Base-by-base conservation (phyloP, 2,329 filamentous ascomycete species). In the Colletotrichum filicis region DNA sequence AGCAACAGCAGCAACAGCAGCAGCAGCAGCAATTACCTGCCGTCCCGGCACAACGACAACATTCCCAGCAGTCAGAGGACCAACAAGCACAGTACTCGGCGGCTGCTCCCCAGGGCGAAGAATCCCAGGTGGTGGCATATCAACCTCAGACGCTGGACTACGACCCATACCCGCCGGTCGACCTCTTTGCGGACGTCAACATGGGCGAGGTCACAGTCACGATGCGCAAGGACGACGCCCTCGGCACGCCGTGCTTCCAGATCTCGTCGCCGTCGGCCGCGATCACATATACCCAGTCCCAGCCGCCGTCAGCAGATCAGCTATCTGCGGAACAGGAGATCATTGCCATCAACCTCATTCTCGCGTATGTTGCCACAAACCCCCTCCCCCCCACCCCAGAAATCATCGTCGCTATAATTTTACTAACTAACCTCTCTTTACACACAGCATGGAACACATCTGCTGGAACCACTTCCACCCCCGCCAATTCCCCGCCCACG, bases 301-400 rank as follows among this genome's bases (percentile, higher is more conserved):
- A 5, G 76, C 76, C 66, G 76, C 78, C 9, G 67, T 72, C 7
- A 37, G 64, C 49, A 68, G 77, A 77, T 14, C 79, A 79, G 59
- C 78, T 83, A 71, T 82, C 80, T 5, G 77, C 79, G 1, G 79
- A 79, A 4, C 82, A 88, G 76, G 86, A 85, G 37, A 83, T 86
- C 55, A 79, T 81, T 56, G 86, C 83, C 22, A 83, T 89, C 74
- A 89, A 89, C 79, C 88, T 89, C 66, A 87, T 89, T 69, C 80
- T 89, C 26, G 84, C 85, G 87, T 89, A 81, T 75, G 86, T 78
- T 11, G 16, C 12, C 12, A 42, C 4, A 46, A 46, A 28, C 22
- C 22, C 8, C 19, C 42, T 7, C 11, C 22, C 28, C 12, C 5
- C 14, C 7, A 19, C 35, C 5, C 2, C n/a, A 75, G 28, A 9